Evolutionary conservation across 2,329 filamentous ascomycete species (phyloP).

Genomic region (Beauveria scarabaeidicola): DNA sequence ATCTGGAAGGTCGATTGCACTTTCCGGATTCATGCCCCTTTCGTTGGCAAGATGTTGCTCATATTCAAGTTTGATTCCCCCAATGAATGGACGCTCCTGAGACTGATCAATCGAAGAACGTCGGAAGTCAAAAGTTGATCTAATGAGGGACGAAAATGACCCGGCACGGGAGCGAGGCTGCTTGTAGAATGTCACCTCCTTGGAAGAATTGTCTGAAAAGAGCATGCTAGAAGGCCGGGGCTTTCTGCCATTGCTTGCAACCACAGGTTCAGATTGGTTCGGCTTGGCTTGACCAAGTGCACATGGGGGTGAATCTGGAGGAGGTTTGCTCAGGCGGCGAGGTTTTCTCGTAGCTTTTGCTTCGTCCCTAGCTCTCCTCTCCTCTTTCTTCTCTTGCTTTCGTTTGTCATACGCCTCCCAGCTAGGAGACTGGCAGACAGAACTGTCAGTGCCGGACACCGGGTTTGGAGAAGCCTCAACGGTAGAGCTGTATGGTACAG

Average conservation of each 20-base stretch:
- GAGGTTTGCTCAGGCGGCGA: constrained; percentile 25
- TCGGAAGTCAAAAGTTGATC: constrained; percentile 26
- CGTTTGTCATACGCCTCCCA: constrained; percentile 50
- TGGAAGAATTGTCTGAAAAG: constrained; percentile 7
- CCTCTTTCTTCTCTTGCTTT: constrained; percentile 44
- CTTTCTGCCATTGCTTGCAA: constrained; percentile 15
- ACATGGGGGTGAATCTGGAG: constrained; percentile 18
- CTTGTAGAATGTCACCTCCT: constrained; percentile 12
- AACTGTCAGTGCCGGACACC: constrained; percentile 16
- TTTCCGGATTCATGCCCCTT: constrained; percentile 19
- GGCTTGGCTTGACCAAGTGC: constrained; percentile 11
- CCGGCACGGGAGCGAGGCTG: constrained; percentile 26
- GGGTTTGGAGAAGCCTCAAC: constrained; percentile 2
- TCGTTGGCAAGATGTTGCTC: constrained; percentile 27
- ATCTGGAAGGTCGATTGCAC: constrained; percentile 18
- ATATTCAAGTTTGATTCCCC: constrained; percentile 33
- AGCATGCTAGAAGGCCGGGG: constrained; percentile 12
- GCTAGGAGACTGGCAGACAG: constrained; percentile 52
- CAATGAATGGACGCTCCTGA: constrained; percentile 29
- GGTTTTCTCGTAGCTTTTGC: constrained; percentile 26
- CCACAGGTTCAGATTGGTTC: constrained; percentile 14
- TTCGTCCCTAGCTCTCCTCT: constrained; percentile 32
- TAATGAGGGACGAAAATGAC: constrained; percentile 29
- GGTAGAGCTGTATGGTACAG: constrained; percentile 10
- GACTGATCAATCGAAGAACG: constrained; percentile 25